phyloP scores from a whole-genome alignment of 495 filamentous ascomycete genomes.

The Penicillium salamii region DNA sequence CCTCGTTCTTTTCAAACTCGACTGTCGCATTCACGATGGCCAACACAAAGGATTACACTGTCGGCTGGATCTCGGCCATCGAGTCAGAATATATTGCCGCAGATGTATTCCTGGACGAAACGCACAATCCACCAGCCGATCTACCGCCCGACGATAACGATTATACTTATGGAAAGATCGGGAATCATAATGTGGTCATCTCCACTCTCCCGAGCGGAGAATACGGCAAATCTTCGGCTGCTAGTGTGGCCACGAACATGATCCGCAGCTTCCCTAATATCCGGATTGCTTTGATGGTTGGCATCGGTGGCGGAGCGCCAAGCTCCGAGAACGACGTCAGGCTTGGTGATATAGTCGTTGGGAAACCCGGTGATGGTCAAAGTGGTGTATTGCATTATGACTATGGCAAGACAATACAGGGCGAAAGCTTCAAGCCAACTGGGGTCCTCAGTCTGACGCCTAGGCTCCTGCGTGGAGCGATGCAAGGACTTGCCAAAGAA shows the following conservation, averaged over 20 bases:
- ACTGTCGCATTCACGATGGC: slow-evolving; percentile 8
- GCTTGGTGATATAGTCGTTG: slow-evolving; percentile 40
- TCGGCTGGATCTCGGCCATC: slow-evolving; percentile 36
- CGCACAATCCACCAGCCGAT: slow-evolving; percentile 1
- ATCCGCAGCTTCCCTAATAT: slow-evolving; percentile 29
- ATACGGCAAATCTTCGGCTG: slow-evolving; percentile 7
- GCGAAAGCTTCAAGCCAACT: slow-evolving; percentile 16
- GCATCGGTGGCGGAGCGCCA: slow-evolving; percentile 26
- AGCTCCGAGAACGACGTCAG: slow-evolving; percentile 24
- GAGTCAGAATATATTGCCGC: slow-evolving; percentile 33
- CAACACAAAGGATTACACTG: slow-evolving; percentile 15
- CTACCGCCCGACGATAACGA: slow-evolving; percentile 23
- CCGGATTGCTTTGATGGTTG: slow-evolving; percentile 32
- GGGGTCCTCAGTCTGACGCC: slow-evolving; percentile 34
- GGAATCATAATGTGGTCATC: slow-evolving; percentile 34
- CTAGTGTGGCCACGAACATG: slow-evolving; percentile 25
- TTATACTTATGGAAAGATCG: slow-evolving; percentile 34
- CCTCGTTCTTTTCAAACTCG: no score
- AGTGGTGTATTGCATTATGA: slow-evolving; percentile 42
- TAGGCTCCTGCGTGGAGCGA: slow-evolving; percentile 13
- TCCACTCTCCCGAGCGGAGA: slow-evolving; percentile 25
- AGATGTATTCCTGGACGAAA: slow-evolving; percentile 30
- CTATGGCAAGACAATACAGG: slow-evolving; percentile 26
- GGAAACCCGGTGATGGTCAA: slow-evolving; percentile 17
- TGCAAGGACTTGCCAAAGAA: slow-evolving; percentile 12